These are phyloP conservation scores for Starmerella etchellsii DNA, from an alignment of 805 yeast species.

Conservation along the genomic window DNA sequence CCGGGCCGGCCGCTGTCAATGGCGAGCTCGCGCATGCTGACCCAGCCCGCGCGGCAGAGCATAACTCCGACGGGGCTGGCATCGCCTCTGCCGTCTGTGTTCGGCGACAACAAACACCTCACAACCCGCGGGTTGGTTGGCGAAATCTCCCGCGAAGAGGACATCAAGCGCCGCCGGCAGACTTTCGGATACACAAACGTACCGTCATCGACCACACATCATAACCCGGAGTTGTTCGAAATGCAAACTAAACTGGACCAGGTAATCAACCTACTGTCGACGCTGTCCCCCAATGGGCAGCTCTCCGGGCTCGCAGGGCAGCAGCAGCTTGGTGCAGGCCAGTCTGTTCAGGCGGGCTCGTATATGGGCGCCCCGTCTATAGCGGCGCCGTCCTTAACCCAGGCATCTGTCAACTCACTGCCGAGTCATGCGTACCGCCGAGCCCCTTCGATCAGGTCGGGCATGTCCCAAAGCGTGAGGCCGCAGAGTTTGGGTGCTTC, in stretches of 20 bases:
- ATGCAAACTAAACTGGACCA: conserved; percentile 26
- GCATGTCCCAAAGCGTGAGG: too few relatives aligned
- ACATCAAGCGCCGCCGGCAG: conserved; percentile 25
- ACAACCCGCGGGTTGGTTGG: conserved; percentile 30
- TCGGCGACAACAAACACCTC: conserved; percentile 12
- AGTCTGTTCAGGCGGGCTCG: neutral
- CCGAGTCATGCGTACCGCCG: conserved; percentile 3
- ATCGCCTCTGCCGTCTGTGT: conserved; percentile 21
- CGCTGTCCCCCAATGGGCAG: conserved; percentile 13
- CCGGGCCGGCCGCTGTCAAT: conserved; percentile 4
- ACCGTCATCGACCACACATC: neutral
- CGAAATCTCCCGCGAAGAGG: conserved; percentile 31
- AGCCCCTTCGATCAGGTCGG: conserved; percentile 6
- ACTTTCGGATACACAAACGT: conserved; percentile 10
- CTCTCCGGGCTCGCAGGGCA: neutral
- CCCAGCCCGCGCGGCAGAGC: neutral
- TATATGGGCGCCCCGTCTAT: neutral
- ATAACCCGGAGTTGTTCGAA: conserved; percentile 10
- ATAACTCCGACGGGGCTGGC: neutral
- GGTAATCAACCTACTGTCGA: conserved; percentile 26
- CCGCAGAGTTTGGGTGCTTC: too few relatives aligned
- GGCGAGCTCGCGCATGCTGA: conserved; percentile 8
- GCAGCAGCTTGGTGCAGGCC: neutral
- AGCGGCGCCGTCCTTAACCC: too few relatives aligned
- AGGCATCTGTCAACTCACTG: neutral